Percentiles rank a stretch among this genome's conserved stretches.
Conservation (phyloP, 805 yeast genomes). For the Wickerhamomyces hampshirensis region DNA sequence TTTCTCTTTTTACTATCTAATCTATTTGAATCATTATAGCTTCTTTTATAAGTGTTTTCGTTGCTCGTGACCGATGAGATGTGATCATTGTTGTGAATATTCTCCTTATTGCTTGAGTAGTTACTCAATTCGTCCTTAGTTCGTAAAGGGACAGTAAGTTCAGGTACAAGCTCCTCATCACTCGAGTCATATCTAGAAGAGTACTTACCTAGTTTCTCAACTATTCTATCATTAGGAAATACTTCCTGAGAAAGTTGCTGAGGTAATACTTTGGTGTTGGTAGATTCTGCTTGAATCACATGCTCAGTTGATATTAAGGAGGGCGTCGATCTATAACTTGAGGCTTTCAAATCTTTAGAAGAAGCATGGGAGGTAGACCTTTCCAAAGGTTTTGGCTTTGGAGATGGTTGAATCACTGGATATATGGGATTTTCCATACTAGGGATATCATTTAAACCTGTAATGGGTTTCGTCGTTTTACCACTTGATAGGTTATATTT, state of each 20-base stretch:
- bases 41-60: neutral
- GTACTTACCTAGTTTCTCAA: neutral
- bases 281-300: neutral
- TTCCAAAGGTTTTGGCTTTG: no score
- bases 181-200: constrained; percentile 15
- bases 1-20: neutral
- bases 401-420: neutral
- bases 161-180: constrained; percentile 24
- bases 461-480: no score
- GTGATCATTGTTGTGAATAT: neutral
- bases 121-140: no score
- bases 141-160: constrained; percentile 17
- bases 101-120: neutral
- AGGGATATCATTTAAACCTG: neutral
- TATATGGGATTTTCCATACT: constrained; percentile 1
- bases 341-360: no score
- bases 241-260: no score
- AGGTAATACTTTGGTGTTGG: no score
- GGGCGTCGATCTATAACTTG: no score
- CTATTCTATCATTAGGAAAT: no score
- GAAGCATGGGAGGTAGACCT: no score
- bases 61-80: neutral
- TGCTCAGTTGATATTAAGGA: neutral
- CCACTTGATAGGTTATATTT: constrained; percentile 10
- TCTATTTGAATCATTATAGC: constrained; percentile 2